These are phyloP conservation scores for Wickerhamiella allomyrinae DNA, from an alignment of 805 yeast species.

Conservation along the genomic window DNA sequence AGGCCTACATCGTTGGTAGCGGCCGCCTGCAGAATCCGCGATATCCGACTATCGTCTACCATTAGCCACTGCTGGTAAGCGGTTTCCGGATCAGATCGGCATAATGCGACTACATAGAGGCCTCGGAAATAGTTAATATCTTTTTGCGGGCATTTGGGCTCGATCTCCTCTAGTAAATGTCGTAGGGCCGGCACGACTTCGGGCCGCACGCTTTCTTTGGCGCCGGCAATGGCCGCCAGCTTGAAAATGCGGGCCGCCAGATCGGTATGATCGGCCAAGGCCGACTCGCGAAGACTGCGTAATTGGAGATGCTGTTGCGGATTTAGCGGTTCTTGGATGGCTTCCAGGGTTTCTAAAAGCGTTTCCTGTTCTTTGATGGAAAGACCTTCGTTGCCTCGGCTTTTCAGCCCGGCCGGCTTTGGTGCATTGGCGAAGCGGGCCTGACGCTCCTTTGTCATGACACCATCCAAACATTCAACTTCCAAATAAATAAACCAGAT, in stretches of 20 bases:
- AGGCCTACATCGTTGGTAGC: neutral
- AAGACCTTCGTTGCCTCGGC: neutral
- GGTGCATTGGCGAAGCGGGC: neutral
- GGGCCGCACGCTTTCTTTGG: neutral
- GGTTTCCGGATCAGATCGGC: neutral
- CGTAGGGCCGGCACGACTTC: neutral
- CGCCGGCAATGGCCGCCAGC: neutral
- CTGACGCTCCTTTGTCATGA: neutral
- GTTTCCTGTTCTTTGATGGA: neutral
- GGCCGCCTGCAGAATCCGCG: neutral
- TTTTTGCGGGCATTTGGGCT: neutral
- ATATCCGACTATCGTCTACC: neutral
- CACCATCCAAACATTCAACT: no score
- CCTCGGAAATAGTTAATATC: neutral
- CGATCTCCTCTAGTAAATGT: neutral
- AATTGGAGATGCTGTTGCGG: neutral
- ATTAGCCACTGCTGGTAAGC: neutral
- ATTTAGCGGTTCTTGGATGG: neutral
- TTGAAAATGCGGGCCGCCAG: neutral
- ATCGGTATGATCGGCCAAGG: neutral
- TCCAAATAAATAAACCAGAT: no score
- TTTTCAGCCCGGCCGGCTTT: neutral
- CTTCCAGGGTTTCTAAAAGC: neutral
- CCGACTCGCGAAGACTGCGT: neutral
- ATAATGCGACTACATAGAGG: neutral